Evolutionary conservation across 2,329 filamentous ascomycete species (phyloP), one percentile per base, ranked within the genome.

Genomic region (Didymella lethalis): DNA sequence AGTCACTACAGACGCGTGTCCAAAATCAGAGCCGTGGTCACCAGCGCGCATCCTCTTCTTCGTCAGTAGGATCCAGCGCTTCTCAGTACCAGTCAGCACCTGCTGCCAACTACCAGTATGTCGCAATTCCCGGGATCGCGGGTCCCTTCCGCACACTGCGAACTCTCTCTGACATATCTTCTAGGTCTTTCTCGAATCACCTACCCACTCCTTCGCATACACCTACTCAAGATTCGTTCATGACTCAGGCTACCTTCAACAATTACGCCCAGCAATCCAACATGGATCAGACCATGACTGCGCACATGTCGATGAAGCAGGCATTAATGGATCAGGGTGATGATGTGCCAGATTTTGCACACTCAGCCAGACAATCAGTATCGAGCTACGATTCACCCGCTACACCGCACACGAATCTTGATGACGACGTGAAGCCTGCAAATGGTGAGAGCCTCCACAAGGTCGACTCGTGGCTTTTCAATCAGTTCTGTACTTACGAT

Each of bases 401-500:
- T 43, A 88, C 86, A 54, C 85, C 86, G n/a, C 83, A 85, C 65
- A 85, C 80, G 26, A 80, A 77, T 52, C 81, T 85, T 54, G 76
- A 84, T 51, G 84, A 87, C 48, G 81, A 86, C 51, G 82, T 80
- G 63, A 85, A 81, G 68, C 78, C 81, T 63, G 77, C 81, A 53
- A 79, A 79, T 83, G 85, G 85, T 87, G 81, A 86, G 85, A 80
- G 61, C 29, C 63, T 66, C 63, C 46, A 46, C 49, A 69, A 72
- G 61, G 69, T 78, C 63, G 75, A 79, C 48, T 70, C 68, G 38
- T 85, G 84, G 84, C 70, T 73, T 41, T 81, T 86, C 80, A 80
- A 86, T 77, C 80, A 86, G 74, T 87, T 86, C 90, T 93, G 88
- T 93, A 88, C 80, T 73, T 79, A 82, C 75, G 78, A 83, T 78